Evolutionary conservation across 169 alveolate species (phyloP).

Genomic region (Toxoplasma gondii): DNA sequence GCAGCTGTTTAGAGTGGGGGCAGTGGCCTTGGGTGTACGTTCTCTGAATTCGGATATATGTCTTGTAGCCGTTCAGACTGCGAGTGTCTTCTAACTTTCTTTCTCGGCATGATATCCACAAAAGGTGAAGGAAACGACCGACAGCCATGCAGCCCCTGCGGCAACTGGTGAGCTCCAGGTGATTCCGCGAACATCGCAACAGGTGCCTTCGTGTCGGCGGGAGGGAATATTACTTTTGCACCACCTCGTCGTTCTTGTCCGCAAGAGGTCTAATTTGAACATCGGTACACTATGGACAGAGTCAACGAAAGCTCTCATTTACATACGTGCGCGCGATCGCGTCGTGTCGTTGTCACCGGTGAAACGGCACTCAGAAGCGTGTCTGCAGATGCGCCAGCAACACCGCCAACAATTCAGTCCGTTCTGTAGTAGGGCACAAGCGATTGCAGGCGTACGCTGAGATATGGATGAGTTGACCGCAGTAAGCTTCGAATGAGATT

Average conservation of each 20-base stretch:
- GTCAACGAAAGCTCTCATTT: background rate
- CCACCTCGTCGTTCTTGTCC: too few species aligned
- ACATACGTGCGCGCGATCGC: background rate
- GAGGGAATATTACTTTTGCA: too few species aligned
- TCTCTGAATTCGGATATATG: conserved; percentile 9
- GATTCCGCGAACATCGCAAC: background rate
- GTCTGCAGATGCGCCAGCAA: too few species aligned
- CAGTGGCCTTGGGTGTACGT: conserved; percentile 3
- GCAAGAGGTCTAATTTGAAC: too few species aligned
- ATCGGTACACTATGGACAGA: too few species aligned
- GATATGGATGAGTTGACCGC: background rate
- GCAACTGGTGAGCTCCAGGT: background rate
- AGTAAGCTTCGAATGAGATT: background rate
- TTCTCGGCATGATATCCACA: background rate
- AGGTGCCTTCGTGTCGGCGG: too few species aligned
- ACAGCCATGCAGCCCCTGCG: conserved; percentile 21
- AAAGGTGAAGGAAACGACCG: background rate
- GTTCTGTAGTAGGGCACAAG: too few species aligned
- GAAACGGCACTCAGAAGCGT: too few species aligned
- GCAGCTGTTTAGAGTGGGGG: background rate
- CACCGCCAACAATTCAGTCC: too few species aligned
- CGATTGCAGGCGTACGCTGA: background rate
- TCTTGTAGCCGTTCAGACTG: background rate
- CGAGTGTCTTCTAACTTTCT: conserved; percentile 4
- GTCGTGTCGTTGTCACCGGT: background rate